Percentiles rank a stretch among this genome's conserved stretches.
phyloP scores from a whole-genome alignment of 805 yeast species.

The Ogataea siamensis region DNA sequence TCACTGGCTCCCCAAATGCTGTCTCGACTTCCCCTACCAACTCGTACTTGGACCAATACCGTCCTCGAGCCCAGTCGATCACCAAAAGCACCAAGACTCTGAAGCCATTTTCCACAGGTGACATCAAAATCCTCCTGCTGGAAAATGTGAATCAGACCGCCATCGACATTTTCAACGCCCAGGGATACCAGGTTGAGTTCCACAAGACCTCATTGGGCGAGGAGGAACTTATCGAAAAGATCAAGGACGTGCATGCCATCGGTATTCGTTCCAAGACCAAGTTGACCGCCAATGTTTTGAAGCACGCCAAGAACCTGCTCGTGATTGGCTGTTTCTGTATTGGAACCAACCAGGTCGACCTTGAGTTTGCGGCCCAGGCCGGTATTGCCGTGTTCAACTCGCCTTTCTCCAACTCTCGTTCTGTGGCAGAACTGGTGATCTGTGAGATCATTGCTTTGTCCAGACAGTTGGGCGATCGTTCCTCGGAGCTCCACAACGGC shows the following conservation, averaged over 20 bases:
- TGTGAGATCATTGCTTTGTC: constrained; percentile 93
- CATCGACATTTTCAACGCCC: constrained; percentile 73
- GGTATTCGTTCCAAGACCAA: constrained; percentile 98
- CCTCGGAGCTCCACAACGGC: constrained; percentile 92
- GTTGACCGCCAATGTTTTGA: constrained; percentile 72
- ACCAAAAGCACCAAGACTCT: constrained; percentile 63
- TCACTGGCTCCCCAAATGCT: constrained; percentile 59
- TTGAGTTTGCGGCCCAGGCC: constrained; percentile 83
- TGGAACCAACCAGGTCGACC: constrained; percentile 97
- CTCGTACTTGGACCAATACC: constrained; percentile 60
- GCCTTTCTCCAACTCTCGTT: constrained; percentile 97
- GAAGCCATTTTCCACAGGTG: constrained; percentile 95
- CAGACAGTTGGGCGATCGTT: constrained; percentile 95
- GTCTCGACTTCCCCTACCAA: constrained; percentile 80
- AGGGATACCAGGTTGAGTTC: constrained; percentile 97
- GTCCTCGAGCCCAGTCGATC: constrained; percentile 37
- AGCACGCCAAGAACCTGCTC: constrained; percentile 85
- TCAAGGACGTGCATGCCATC: constrained; percentile 89
- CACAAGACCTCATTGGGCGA: constrained; percentile 86
- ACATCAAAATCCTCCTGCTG: constrained; percentile 82
- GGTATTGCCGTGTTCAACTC: constrained; percentile 92
- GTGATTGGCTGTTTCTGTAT: constrained; percentile 98
- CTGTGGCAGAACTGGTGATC: constrained; percentile 96
- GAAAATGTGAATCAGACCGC: constrained; percentile 96
- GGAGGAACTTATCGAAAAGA: constrained; percentile 91